phyloP scores from a whole-genome alignment of 768 basidiomycete species.

The Suillus sp. region DNA sequence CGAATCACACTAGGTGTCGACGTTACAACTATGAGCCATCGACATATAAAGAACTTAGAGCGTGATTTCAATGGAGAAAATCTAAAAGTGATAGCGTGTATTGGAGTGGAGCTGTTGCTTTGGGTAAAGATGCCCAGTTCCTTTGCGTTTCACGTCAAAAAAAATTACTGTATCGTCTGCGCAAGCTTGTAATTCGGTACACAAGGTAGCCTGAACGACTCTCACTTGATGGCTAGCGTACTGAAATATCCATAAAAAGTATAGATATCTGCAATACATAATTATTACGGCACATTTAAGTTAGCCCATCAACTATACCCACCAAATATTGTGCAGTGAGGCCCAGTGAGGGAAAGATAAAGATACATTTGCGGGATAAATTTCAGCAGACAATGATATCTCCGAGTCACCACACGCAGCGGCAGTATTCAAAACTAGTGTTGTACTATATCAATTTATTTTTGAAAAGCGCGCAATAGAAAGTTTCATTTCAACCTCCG shows the following conservation, averaged over 20 bases:
- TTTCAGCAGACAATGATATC: not conserved
- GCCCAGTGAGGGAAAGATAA: not conserved
- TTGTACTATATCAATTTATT: not conserved
- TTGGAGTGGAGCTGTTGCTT: too few species aligned
- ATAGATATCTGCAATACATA: too few species aligned
- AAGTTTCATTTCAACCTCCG: not conserved
- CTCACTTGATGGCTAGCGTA: too few species aligned
- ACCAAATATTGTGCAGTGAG: not conserved
- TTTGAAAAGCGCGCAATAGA: not conserved
- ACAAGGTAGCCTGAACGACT: too few species aligned
- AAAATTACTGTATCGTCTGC: too few species aligned
- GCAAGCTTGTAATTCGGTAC: too few species aligned
- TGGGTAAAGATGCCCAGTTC: too few species aligned
- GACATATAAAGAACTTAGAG: not conserved
- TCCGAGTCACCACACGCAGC: not conserved
- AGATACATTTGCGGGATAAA: not conserved
- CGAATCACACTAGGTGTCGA: not conserved
- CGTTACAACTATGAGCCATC: not conserved
- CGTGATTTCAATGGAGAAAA: not conserved
- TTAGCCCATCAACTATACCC: too few species aligned
- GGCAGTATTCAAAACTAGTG: not conserved
- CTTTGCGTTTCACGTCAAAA: too few species aligned
- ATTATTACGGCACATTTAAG: too few species aligned
- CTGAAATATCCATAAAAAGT: too few species aligned
- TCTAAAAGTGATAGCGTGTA: not conserved